Percentiles rank a stretch among this genome's conserved stretches.
Evolutionary conservation across 192 early-diverging fungal genomes (phyloP).

Genomic region (Lobosporangium transversale): DNA sequence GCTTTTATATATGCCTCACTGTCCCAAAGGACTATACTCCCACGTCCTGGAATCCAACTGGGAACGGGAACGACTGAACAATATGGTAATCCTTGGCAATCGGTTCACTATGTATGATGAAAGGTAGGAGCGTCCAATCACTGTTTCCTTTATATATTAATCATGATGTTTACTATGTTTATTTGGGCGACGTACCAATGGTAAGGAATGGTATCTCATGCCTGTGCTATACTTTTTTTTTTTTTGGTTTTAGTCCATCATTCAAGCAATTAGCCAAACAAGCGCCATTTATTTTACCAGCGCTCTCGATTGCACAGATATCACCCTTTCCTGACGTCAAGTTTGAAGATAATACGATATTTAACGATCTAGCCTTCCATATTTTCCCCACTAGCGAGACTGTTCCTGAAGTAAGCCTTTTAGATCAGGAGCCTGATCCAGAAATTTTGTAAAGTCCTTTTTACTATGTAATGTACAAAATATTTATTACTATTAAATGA

Average conservation of each 20-base stretch:
- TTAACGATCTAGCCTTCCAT: conserved; percentile 45
- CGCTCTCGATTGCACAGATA: conserved; percentile 25
- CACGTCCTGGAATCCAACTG: conserved; percentile 51
- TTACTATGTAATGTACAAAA: too few relatives aligned
- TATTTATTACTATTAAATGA: too few relatives aligned
- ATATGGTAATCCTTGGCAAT: conserved; percentile 51
- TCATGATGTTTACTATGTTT: not conserved
- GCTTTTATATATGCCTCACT: conserved; percentile 57
- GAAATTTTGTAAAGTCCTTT: conserved; percentile 38
- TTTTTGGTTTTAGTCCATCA: conserved; percentile 16
- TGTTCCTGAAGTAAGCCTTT: conserved; percentile 19
- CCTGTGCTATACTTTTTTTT: not conserved
- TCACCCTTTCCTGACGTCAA: conserved; percentile 16
- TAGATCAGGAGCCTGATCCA: conserved; percentile 26
- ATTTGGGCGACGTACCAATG: too few relatives aligned
- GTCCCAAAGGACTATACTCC: conserved; percentile 55
- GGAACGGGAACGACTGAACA: conserved; percentile 24
- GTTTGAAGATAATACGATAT: conserved; percentile 47
- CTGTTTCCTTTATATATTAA: not conserved
- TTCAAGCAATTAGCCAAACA: conserved; percentile 37
- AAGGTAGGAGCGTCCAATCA: conserved; percentile 33
- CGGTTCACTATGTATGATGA: conserved; percentile 56
- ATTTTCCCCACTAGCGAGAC: conserved; percentile 11
- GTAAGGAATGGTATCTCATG: not conserved
- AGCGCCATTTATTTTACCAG: conserved; percentile 41